Conservation (phyloP, 1,284 basidiomycete species). For the Ceratorhiza oryzae-sativae region DNA sequence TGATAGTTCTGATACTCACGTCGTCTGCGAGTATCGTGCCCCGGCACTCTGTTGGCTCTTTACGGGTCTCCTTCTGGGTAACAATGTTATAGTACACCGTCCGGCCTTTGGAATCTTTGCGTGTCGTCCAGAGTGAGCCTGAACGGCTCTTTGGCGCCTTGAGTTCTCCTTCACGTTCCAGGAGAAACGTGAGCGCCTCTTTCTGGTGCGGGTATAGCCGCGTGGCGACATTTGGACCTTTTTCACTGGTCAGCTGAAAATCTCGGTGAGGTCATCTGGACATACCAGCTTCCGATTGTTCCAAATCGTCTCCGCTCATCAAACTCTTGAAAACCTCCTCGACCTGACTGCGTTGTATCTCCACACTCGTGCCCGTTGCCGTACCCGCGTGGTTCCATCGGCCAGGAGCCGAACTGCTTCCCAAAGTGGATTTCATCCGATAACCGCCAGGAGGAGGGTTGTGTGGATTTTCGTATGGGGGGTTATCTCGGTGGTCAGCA, state of each 20-base stretch:
- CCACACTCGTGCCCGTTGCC: slow-evolving; percentile 79
- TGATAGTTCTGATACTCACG: slow-evolving; percentile 60
- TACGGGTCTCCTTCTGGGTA: slow-evolving; percentile 75
- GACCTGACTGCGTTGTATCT: slow-evolving; percentile 91
- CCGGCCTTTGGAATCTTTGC: slow-evolving; percentile 61
- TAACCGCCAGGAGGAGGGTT: slow-evolving; percentile 77
- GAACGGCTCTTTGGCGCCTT: slow-evolving; percentile 60
- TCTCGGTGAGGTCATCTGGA: slow-evolving; percentile 42
- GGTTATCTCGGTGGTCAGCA: slow-evolving; percentile 65
- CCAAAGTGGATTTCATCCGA: slow-evolving; percentile 50
- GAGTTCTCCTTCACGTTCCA: slow-evolving; percentile 88
- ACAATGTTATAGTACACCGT: slow-evolving; percentile 82
- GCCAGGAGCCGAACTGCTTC: slow-evolving; percentile 52
- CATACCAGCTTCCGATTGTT: slow-evolving; percentile 83
- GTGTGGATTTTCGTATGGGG: slow-evolving; percentile 89
- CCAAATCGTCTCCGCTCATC: slow-evolving; percentile 84
- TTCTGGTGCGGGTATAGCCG: slow-evolving; percentile 96
- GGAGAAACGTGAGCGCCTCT: slow-evolving; percentile 93
- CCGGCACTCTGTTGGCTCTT: slow-evolving; percentile 78
- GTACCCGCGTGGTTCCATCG: slow-evolving; percentile 63
- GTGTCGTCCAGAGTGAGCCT: slow-evolving; percentile 79
- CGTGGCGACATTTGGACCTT: slow-evolving; percentile 86
- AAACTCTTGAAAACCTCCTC: slow-evolving; percentile 92
- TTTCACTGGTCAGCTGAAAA: slow-evolving; percentile 44
- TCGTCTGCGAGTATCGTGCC: slow-evolving; percentile 94